phyloP scores from a whole-genome alignment of 2,329 filamentous ascomycete genomes.

The Chaetomiaceae sp. region DNA sequence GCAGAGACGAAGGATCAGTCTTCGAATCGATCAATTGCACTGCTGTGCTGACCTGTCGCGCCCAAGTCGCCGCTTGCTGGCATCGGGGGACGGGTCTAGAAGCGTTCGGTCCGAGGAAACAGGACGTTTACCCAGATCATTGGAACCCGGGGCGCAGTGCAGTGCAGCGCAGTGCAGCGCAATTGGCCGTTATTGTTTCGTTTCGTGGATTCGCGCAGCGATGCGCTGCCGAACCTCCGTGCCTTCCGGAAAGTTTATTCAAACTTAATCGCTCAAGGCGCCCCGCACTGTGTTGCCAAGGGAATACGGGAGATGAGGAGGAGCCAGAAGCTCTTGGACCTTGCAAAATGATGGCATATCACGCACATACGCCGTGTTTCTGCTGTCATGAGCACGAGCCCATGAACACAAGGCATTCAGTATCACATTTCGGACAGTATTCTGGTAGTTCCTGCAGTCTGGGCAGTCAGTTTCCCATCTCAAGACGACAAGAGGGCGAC shows the following conservation, averaged over 20 bases:
- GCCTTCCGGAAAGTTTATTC: background rate
- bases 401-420: too few species aligned
- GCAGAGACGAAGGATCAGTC: too few species aligned
- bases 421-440: too few species aligned
- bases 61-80: background rate
- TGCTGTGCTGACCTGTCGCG: background rate
- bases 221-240: background rate
- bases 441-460: too few species aligned
- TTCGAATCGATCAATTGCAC: conserved; percentile 5
- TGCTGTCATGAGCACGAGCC: too few species aligned
- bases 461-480: too few species aligned
- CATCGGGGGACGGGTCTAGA: background rate
- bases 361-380: too few species aligned
- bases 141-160: too few species aligned
- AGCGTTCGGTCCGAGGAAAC: too few species aligned
- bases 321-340: background rate
- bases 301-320: background rate
- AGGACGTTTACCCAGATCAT: too few species aligned
- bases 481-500: too few species aligned
- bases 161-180: background rate
- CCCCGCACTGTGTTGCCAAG: background rate
- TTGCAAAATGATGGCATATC: too few species aligned
- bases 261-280: background rate
- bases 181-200: background rate
- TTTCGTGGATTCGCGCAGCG: background rate